Evolutionary conservation across 1,139 yeast species (phyloP).

Genomic region (Diutina mesorugosa): DNA sequence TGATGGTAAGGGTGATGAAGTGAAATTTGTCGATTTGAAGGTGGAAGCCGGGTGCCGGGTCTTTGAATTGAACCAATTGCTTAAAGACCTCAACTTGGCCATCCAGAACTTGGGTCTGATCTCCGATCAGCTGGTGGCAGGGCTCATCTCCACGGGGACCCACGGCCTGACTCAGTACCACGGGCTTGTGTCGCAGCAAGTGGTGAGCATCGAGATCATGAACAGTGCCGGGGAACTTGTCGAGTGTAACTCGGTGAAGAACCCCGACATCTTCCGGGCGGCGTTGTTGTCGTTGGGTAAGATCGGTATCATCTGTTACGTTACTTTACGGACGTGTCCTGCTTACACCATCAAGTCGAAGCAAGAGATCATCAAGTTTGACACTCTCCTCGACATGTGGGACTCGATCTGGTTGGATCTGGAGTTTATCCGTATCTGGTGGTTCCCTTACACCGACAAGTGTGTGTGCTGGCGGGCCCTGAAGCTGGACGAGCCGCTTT

Average conservation of each 20-base stretch:
- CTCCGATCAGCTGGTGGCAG: conserved; percentile 88
- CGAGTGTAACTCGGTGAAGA: conserved; percentile 54
- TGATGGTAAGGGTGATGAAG: conserved; percentile 22
- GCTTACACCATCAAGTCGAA: conserved; percentile 67
- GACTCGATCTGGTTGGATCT: conserved; percentile 72
- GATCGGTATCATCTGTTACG: conserved; percentile 79
- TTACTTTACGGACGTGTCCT: conserved; percentile 80
- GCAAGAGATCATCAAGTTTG: conserved; percentile 73
- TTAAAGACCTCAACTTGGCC: conserved; percentile 57
- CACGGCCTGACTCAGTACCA: conserved; percentile 93
- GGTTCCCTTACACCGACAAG: conserved; percentile 87
- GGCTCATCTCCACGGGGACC: conserved; percentile 90
- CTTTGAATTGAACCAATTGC: conserved; percentile 59
- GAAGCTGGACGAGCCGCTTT: conserved; percentile 49
- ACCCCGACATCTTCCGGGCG: conserved; percentile 70
- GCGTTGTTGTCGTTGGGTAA: conserved; percentile 81
- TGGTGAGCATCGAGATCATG: conserved; percentile 63
- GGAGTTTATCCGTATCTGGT: conserved; percentile 92
- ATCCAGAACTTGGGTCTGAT: conserved; percentile 90
- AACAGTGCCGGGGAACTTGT: conserved; percentile 64
- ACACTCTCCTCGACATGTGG: conserved; percentile 56
- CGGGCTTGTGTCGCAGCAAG: conserved; percentile 80
- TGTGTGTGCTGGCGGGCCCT: conserved; percentile 88
- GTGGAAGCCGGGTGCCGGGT: conserved; percentile 88
- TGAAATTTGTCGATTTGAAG: conserved; percentile 73